Evolutionary conservation across 352 stramenopile genomes (phyloP), one percentile per base, ranked within the genome.

Genomic region (Phytophthora hybrid): DNA sequence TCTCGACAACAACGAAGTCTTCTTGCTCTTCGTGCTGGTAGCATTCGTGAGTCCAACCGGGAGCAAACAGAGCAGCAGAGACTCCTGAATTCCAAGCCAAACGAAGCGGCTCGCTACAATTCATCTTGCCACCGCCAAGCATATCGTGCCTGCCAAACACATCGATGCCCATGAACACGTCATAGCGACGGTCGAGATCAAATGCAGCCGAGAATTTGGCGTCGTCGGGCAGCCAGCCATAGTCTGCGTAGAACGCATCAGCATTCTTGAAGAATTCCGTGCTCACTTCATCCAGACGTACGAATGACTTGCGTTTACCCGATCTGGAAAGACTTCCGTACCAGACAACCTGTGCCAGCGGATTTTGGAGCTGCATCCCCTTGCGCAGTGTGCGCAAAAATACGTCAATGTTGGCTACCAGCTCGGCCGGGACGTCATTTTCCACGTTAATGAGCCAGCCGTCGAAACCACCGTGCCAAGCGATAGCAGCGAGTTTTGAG

Each of bases 361-460:
- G 44, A 23, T 75, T 81, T 39, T 47, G 59, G 46, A 71, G 69
- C 47, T 65, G 59, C 66, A 85, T 62, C n/a, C 19, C 67, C 23
- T 69, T 71, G 14, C 56, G 67, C 31, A 83, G 75, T 46, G 63
- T 71, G 3, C 54, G 32, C 53, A 87, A 77, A 54, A 88, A 86
- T 4, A 72, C 62, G 37, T 84, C 41, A 47, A 84, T 74, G 47
- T 77, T 76, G 7, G 47, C 21, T 14, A 79, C 59, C 5, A 85
- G 57, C 32, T 74, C 69, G 37, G 51, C 39, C 29, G 63, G 59
- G 5, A 89, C 57, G 34, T 82, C 54, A 67, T 87, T 90, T 56
- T 91, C 80, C 23, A 91, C 74, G 57, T 89, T 89, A n/a, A 91
- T 60, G n/a, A 91, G 73, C 77, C 83, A 91, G 10, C 84, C 84